phyloP scores from a whole-genome alignment of 306 rosid species.

The Senna siamea region DNA sequence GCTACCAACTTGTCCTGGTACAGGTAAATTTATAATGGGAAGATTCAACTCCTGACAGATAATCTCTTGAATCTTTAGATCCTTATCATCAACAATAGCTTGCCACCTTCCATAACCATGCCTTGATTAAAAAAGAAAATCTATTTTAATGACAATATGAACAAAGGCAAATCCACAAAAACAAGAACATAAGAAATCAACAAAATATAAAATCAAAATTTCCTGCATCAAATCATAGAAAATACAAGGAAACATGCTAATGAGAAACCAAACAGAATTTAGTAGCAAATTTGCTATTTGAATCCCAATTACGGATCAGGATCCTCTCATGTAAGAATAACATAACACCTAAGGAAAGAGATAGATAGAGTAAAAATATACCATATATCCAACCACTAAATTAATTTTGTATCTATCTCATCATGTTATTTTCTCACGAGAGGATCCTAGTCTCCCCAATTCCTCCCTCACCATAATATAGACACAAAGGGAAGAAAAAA shows the following conservation, averaged over 20 bases:
- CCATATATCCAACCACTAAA: too few relatives aligned
- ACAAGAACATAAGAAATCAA: slow-evolving; percentile 20
- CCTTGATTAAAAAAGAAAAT: slow-evolving; percentile 47
- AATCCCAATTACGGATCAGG: too few relatives aligned
- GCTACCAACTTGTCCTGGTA: slow-evolving; percentile 65
- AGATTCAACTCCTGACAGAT: slow-evolving; percentile 97
- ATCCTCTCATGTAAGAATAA: too few relatives aligned
- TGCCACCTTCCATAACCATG: slow-evolving; percentile 99
- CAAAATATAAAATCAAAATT: slow-evolving; percentile 19
- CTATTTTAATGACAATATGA: slow-evolving; percentile 28
- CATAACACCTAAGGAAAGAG: too few relatives aligned
- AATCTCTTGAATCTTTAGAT: slow-evolving; percentile 82
- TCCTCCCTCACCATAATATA: not conserved
- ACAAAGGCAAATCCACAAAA: slow-evolving; percentile 21
- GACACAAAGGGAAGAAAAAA: not conserved
- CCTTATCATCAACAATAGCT: slow-evolving; percentile 94
- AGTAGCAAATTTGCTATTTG: not conserved
- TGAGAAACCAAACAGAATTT: slow-evolving; percentile 2
- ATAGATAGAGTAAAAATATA: too few relatives aligned
- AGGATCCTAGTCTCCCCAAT: not conserved
- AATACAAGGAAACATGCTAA: slow-evolving; percentile 15
- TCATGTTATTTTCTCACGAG: too few relatives aligned
- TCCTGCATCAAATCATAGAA: slow-evolving; percentile 20
- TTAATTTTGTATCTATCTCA: too few relatives aligned
- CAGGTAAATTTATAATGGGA: slow-evolving; percentile 72